Base-by-base conservation (phyloP, 495 filamentous ascomycete genomes). In the Darksidea phi region DNA sequence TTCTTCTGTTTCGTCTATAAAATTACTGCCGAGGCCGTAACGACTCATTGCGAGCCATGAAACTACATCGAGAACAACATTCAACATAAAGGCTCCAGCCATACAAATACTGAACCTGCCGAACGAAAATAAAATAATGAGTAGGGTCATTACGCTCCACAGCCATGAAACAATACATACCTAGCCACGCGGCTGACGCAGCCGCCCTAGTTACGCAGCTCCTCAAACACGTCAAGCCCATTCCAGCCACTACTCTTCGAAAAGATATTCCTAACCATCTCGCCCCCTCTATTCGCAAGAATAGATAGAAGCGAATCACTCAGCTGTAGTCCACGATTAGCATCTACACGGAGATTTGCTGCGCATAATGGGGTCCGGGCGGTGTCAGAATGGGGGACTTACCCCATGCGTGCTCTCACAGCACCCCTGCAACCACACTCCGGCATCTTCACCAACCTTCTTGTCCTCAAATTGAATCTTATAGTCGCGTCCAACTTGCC, bases 401-500 rank as follows among this genome's bases (percentile, higher is more conserved):
- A 91, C 87, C 36, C 94, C 94, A 71, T 97, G 94, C 25, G 90
- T 96, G 59, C 79, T 83, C 75, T 98, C 91, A 68, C 91, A 94
- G 72, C 91, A 97, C 1, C 94, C 94, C 74, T 97, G 94, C 61
- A 98, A 78, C 91, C 90, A 98, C 32, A 97, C 80, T 11, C 91
- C 91, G 7, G 83, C 81, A 13, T 86, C 78, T 6, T 71, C 58
- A 45, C 75, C 76, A 25, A 96, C 87, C 61, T 82, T 82, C 23
- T 79, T 82, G 7, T 78, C 75, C 23, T 84, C 79, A 64, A 92
- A 88, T 24, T 80, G 73, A 2, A 96, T 82, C 12, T 79, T 78
- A 70, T 98, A 98, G 71, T 96, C 79, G 45, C 93, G 80, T 7
- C 55, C 67, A 5, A 85, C 79, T 42, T 62, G 46, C 72, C 74